Conservation (phyloP, 345 rosid genomes). For the Reutealis trisperma region DNA sequence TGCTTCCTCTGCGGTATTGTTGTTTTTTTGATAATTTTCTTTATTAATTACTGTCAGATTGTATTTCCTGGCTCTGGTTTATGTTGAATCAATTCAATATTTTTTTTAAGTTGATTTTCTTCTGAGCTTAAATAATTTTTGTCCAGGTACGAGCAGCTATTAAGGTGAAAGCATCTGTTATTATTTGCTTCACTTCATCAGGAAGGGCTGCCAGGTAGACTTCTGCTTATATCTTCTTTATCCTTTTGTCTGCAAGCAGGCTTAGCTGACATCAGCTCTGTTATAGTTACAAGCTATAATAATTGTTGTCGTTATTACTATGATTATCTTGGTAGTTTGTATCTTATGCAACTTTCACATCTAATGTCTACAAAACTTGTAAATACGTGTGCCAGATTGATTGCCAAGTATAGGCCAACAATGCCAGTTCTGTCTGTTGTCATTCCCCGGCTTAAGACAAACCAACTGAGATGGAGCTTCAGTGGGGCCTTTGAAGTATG, state of each 20-base stretch:
- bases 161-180: constrained; percentile 95
- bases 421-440: constrained; percentile 99
- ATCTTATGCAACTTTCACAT: not conserved
- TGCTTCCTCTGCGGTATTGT: constrained; percentile 92
- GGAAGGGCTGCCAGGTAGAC: constrained; percentile 96
- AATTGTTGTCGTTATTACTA: not conserved
- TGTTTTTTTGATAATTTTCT: constrained; percentile 6
- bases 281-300: not conserved
- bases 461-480: constrained; percentile 97
- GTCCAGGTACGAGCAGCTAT: constrained; percentile 92
- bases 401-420: constrained; percentile 95
- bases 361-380: not conserved
- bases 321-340: not conserved
- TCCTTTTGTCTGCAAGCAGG: not conserved
- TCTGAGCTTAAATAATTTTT: not conserved
- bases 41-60: not conserved
- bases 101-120: not conserved
- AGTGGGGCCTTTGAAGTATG: constrained; percentile 95
- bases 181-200: constrained; percentile 96
- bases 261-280: not conserved
- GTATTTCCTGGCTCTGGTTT: not conserved
- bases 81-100: not conserved
- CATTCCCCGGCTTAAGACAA: constrained; percentile 94
- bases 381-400: constrained; percentile 58
- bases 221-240: not conserved